These are phyloP conservation scores for Calonectria multiphialidica DNA, from an alignment of 2,329 filamentous ascomycete genomes.

Conservation along the genomic window DNA sequence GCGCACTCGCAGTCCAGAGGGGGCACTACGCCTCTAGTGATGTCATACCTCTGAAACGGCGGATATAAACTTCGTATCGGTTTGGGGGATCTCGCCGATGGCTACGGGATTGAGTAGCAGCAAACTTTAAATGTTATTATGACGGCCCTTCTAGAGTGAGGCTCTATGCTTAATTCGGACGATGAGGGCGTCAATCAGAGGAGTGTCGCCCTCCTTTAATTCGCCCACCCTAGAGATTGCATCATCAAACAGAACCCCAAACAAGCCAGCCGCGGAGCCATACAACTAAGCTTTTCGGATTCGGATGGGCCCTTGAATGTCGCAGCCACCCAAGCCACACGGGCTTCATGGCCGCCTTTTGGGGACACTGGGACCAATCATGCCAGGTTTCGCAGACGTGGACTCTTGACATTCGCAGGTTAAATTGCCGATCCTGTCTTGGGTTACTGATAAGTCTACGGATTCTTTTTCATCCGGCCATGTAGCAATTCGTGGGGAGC, in stretches of 20 bases:
- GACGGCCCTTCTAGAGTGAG: background rate
- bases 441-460: background rate
- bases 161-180: background rate
- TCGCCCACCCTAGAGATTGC: background rate
- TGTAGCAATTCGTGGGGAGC: background rate
- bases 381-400: background rate
- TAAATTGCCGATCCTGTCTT: background rate
- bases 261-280: background rate
- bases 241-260: background rate
- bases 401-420: background rate
- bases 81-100: background rate
- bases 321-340: background rate
- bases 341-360: background rate
- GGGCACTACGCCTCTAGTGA: background rate
- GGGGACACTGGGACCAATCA: background rate
- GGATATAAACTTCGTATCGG: background rate
- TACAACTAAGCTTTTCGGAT: background rate
- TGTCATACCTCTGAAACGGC: background rate
- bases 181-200: background rate
- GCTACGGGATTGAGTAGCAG: background rate
- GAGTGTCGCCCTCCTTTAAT: background rate
- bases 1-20: too few species aligned
- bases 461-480: background rate
- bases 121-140: background rate
- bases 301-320: background rate